Evolutionary conservation across 148 eudicot species (phyloP).

Genomic region (Talinum fruticosum): DNA sequence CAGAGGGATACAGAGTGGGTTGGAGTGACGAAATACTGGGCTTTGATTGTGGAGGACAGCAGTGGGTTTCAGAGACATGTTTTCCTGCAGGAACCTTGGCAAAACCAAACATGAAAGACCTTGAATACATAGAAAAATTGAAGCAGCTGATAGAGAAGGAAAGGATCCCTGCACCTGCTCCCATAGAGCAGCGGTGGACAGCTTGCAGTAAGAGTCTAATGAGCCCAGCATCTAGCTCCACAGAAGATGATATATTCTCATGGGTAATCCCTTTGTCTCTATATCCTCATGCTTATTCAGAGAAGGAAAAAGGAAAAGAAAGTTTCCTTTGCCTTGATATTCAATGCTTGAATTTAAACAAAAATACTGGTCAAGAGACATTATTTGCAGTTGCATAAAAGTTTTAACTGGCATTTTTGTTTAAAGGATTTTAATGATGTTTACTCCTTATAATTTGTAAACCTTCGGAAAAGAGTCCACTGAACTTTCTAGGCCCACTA

Average conservation of each 20-base stretch:
- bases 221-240: slow-evolving; percentile 90
- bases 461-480: not conserved
- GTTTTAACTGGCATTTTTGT: not conserved
- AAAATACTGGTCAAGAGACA: not conserved
- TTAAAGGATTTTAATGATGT: not conserved
- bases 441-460: not conserved
- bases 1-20: slow-evolving; percentile 94
- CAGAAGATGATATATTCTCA: slow-evolving; percentile 80
- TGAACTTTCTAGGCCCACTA: not conserved
- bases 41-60: slow-evolving; percentile 98
- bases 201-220: slow-evolving; percentile 71
- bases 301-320: not conserved
- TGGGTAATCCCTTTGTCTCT: slow-evolving; percentile 54
- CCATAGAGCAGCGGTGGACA: slow-evolving; percentile 98
- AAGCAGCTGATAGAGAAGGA: slow-evolving; percentile 73
- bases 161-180: slow-evolving; percentile 86
- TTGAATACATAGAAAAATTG: slow-evolving; percentile 75
- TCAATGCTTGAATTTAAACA: not conserved
- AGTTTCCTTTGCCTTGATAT: not conserved
- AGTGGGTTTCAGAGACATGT: slow-evolving; percentile 98
- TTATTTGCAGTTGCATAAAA: not conserved
- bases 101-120: slow-evolving; percentile 89
- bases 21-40: slow-evolving; percentile 98
- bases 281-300: not conserved
- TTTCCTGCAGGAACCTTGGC: slow-evolving; percentile 85